phyloP scores from a whole-genome alignment of 2,329 filamentous ascomycete species.

The Aspergillus bombycis region DNA sequence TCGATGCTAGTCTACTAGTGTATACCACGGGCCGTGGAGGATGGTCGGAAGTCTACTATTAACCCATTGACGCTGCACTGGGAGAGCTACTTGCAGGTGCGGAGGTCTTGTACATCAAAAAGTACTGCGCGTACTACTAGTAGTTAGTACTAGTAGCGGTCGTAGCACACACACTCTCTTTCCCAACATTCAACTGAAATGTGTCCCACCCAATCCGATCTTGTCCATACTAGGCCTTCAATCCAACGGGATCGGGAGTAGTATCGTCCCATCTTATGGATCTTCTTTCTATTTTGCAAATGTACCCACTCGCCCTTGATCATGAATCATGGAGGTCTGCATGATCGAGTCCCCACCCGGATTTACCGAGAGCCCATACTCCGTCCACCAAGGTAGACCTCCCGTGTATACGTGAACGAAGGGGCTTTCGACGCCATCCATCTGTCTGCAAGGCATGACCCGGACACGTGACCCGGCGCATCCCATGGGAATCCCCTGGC shows the following conservation, averaged over 20 bases:
- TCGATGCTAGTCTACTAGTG: background rate
- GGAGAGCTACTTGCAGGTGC: slow-evolving; percentile 1
- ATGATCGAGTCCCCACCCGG: background rate
- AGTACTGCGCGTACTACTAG: background rate
- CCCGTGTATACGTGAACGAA: background rate
- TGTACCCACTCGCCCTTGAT: background rate
- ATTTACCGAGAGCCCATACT: background rate
- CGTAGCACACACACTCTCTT: background rate
- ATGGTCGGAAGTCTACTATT: background rate
- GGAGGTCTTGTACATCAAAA: background rate
- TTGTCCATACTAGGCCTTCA: background rate
- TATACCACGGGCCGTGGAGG: background rate
- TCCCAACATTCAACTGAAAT: slow-evolving; percentile 2
- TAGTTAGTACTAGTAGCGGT: too few relatives aligned
- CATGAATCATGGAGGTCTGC: background rate
- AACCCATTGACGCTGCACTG: background rate
- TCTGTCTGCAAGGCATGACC: background rate
- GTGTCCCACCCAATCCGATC: background rate
- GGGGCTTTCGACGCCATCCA: background rate
- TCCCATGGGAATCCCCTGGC: background rate
- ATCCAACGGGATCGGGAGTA: background rate
- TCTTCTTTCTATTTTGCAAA: background rate
- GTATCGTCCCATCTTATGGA: background rate
- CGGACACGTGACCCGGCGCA: background rate
- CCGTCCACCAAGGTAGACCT: background rate